phyloP scores from a whole-genome alignment of 305 asterid genomes.

The Fraxinus sp. region DNA sequence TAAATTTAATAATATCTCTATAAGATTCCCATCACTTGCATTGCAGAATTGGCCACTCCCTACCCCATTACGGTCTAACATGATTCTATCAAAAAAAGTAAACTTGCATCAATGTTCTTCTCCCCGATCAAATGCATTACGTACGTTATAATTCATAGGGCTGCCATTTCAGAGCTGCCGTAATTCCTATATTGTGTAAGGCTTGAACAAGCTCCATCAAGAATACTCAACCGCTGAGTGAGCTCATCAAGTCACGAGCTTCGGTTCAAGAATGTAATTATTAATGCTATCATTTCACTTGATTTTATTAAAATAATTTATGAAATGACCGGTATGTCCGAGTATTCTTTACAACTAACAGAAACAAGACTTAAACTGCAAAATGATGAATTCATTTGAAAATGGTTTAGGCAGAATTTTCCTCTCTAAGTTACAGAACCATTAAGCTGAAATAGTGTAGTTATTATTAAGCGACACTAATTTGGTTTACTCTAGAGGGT shows the following conservation, averaged over 20 bases:
- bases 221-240: background rate
- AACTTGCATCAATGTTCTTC: background rate
- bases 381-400: background rate
- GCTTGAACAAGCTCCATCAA: background rate
- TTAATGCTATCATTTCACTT: background rate
- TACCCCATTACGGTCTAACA: background rate
- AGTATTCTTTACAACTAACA: background rate
- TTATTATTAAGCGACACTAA: background rate
- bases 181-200: background rate
- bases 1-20: background rate
- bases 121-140: background rate
- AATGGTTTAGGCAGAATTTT: background rate
- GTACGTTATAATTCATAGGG: background rate
- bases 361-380: background rate
- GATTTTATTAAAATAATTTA: background rate
- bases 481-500: background rate
- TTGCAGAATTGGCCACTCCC: background rate
- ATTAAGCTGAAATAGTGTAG: slow-evolving; percentile 14
- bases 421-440: background rate
- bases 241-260: background rate
- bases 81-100: background rate
- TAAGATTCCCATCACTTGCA: background rate
- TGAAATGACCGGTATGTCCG: background rate
- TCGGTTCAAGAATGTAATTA: background rate
- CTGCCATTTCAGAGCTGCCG: background rate